Conservation (phyloP, 2,329 filamentous ascomycete genomes). For the Phoma sp. region DNA sequence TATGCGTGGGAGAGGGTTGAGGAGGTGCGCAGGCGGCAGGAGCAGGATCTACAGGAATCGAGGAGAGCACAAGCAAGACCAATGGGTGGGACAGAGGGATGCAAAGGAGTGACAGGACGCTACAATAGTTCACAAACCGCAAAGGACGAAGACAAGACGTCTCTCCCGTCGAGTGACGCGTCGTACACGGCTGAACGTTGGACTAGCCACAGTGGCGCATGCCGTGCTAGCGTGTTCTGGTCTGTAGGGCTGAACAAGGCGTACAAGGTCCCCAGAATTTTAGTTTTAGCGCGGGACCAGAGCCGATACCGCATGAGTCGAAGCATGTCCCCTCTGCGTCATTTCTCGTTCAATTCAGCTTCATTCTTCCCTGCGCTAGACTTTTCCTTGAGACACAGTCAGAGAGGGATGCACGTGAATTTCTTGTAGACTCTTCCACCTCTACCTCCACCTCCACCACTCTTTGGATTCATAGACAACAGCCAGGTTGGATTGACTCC, state of each 20-base stretch:
- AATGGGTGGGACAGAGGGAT: neutral
- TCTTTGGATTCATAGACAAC: neutral
- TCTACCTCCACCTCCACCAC: neutral
- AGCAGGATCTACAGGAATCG: neutral
- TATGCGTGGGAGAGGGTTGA: neutral
- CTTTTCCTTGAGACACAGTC: slow-evolving; percentile 7
- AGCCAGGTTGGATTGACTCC: slow-evolving; percentile 14
- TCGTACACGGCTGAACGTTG: slow-evolving; percentile 11
- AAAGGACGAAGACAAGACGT: neutral
- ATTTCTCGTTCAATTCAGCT: slow-evolving; percentile 12
- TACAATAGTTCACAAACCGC: slow-evolving; percentile 1
- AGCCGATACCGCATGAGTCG: slow-evolving; percentile 44
- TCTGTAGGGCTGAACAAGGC: slow-evolving; percentile 26
- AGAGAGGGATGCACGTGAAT: slow-evolving; percentile 7
- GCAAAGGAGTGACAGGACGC: slow-evolving; percentile 15
- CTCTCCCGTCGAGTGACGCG: slow-evolving; percentile 17
- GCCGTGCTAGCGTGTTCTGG: slow-evolving; percentile 3
- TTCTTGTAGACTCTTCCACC: neutral
- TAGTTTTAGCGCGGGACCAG: slow-evolving; percentile 21
- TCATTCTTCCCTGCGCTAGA: neutral
- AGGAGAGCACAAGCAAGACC: neutral
- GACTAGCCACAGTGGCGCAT: too few relatives aligned
- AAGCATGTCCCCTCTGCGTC: slow-evolving; percentile 29
- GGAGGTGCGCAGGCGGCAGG: too few relatives aligned
- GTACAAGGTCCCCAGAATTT: slow-evolving; percentile 16